These are phyloP conservation scores for Abelmoschus esculentus DNA, from an alignment of 345 rosid genomes.

Conservation along the genomic window DNA sequence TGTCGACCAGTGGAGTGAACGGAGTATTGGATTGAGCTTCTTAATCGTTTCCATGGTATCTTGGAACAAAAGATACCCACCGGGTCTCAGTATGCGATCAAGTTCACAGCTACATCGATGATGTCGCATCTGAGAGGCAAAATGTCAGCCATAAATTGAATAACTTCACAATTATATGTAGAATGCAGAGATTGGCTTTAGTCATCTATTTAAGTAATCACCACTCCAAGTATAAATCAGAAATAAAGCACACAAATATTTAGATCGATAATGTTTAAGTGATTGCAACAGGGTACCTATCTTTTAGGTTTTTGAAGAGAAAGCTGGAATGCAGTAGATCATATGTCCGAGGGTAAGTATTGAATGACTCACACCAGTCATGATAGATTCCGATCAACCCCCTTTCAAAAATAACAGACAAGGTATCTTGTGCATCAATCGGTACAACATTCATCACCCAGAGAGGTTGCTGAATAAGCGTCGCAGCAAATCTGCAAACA, in stretches of 20 bases:
- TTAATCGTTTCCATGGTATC: conserved; percentile 48
- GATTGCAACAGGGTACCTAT: conserved; percentile 34
- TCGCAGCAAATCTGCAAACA: conserved; percentile 66
- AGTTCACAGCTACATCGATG: conserved; percentile 48
- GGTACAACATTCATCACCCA: conserved; percentile 95
- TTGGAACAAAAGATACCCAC: conserved; percentile 70
- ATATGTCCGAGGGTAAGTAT: conserved; percentile 77
- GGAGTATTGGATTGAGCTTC: conserved; percentile 42
- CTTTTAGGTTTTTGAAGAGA: conserved; percentile 38
- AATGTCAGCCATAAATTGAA: background rate
- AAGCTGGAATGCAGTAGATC: conserved; percentile 80
- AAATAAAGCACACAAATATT: background rate
- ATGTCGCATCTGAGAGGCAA: conserved; percentile 49
- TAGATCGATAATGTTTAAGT: background rate
- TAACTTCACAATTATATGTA: background rate
- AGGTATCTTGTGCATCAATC: conserved; percentile 51
- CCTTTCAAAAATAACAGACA: conserved; percentile 58
- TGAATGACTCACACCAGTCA: conserved; percentile 88
- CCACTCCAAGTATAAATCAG: background rate
- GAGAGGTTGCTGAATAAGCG: conserved; percentile 50
- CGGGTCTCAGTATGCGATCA: conserved; percentile 75
- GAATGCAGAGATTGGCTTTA: background rate
- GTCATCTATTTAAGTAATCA: background rate
- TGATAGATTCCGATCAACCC: conserved; percentile 85
- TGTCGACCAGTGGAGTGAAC: conserved; percentile 65